These are phyloP conservation scores for Zasmidium cellare DNA, from an alignment of 2,329 filamentous ascomycete species.

Conservation along the genomic window DNA sequence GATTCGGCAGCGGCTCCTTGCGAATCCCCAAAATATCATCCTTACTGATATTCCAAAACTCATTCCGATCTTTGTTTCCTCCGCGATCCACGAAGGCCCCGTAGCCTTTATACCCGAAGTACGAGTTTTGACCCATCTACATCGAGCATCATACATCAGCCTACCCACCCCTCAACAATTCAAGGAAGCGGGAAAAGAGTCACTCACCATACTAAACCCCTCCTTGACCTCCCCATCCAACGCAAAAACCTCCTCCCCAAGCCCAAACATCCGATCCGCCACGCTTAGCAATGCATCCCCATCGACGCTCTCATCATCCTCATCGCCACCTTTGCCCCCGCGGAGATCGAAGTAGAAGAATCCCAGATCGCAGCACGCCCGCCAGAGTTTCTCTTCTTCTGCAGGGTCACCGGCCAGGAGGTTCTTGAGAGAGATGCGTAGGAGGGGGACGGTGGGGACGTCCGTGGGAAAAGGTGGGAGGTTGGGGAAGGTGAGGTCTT, in stretches of 20 bases:
- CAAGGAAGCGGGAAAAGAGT: too few relatives aligned
- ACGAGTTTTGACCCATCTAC: conserved; percentile 43
- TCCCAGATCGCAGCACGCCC: conserved; percentile 44
- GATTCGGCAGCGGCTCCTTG: conserved; percentile 39
- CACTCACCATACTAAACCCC: conserved; percentile 52
- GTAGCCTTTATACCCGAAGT: conserved; percentile 50
- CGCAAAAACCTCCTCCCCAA: conserved; percentile 50
- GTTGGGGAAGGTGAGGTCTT: conserved; percentile 14
- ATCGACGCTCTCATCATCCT: conserved; percentile 16
- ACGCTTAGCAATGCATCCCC: conserved; percentile 45
- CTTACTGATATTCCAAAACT: conserved; percentile 59
- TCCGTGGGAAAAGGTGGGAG: conserved; percentile 44
- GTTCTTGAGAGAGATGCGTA: conserved; percentile 42
- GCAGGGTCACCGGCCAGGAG: conserved; percentile 37
- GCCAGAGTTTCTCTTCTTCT: conserved; percentile 40
- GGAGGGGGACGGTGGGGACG: conserved; percentile 45
- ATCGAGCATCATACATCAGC: too few relatives aligned
- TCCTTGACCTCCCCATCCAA: conserved; percentile 53
- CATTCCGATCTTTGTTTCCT: conserved; percentile 53
- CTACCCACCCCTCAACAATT: too few relatives aligned
- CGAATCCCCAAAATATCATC: conserved; percentile 50
- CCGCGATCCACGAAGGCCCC: conserved; percentile 44
- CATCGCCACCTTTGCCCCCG: conserved; percentile 1
- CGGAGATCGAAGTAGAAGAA: conserved; percentile 60
- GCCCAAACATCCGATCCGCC: conserved; percentile 47